These are phyloP conservation scores for Ambrosia artemisiifolia DNA, from an alignment of 129 eudicot genomes.

Conservation along the genomic window DNA sequence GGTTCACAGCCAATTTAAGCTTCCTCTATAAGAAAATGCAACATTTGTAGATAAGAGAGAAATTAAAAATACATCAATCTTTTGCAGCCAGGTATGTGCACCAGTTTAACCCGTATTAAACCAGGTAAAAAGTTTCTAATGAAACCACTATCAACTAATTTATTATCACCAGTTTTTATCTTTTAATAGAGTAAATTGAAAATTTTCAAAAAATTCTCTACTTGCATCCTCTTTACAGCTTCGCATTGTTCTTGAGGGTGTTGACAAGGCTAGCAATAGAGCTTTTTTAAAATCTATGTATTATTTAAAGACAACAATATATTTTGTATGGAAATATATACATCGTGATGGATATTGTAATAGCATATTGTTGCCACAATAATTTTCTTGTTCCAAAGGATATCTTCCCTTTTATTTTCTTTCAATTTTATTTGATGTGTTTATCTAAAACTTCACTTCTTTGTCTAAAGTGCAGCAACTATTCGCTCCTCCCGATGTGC, in stretches of 20 bases:
- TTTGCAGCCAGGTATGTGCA: no score
- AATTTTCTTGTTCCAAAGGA: not conserved
- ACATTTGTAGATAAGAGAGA: no score
- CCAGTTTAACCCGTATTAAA: no score
- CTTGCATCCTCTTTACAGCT: no score
- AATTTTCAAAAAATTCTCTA: not conserved
- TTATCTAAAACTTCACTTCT: not conserved
- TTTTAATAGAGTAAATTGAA: not conserved
- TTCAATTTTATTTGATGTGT: not conserved
- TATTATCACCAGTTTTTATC: not conserved
- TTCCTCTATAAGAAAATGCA: no score
- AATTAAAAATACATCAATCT: no score
- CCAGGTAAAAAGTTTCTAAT: no score
- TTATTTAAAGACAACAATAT: not conserved
- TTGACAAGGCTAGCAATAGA: slow-evolving; percentile 86
- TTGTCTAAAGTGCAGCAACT: not conserved
- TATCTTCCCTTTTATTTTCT: not conserved
- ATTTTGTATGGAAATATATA: not conserved
- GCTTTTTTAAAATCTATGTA: slow-evolving; percentile 70
- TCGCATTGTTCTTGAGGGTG: slow-evolving; percentile 80
- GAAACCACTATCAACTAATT: no score
- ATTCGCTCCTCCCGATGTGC: not conserved
- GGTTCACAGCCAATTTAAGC: no score
- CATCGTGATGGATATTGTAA: not conserved
- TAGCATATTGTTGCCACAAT: not conserved